Evolutionary conservation across 148 eudicot species (phyloP).

Genomic region (Rhododendron mucronatum): DNA sequence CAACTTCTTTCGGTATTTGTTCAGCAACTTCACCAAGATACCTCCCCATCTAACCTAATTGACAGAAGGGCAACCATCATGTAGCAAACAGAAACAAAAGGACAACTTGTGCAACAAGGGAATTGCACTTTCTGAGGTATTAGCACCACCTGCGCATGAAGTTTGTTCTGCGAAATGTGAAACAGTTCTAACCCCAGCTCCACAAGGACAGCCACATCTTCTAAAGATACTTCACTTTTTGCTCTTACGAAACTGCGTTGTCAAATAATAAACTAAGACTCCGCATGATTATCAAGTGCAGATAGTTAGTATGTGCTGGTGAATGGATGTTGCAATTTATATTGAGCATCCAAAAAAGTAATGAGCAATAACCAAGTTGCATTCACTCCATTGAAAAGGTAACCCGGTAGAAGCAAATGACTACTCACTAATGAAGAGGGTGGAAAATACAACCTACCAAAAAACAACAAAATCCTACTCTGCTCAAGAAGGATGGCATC

Average conservation of each 20-base stretch:
- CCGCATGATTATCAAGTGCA: neutral
- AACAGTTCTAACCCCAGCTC: conserved; percentile 66
- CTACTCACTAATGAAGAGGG: neutral
- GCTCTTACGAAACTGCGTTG: conserved; percentile 77
- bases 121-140: conserved; percentile 6
- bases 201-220: conserved; percentile 64
- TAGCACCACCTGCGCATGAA: conserved; percentile 67
- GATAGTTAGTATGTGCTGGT: neutral
- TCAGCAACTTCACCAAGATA: conserved; percentile 64
- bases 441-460: neutral
- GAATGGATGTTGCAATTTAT: neutral
- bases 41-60: conserved; percentile 93
- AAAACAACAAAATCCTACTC: neutral
- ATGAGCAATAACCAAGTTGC: neutral
- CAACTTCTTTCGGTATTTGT: conserved; percentile 81
- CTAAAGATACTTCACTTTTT: conserved; percentile 71
- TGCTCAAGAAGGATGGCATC: neutral
- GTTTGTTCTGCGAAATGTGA: conserved; percentile 52
- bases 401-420: neutral
- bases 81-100: conserved; percentile 1
- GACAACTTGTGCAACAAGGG: neutral
- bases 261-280: neutral
- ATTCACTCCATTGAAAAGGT: neutral
- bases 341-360: neutral
- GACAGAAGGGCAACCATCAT: conserved; percentile 12